Evolutionary conservation across 345 rosid genomes (phyloP).

Genomic region (Melaleuca quinquenervia): DNA sequence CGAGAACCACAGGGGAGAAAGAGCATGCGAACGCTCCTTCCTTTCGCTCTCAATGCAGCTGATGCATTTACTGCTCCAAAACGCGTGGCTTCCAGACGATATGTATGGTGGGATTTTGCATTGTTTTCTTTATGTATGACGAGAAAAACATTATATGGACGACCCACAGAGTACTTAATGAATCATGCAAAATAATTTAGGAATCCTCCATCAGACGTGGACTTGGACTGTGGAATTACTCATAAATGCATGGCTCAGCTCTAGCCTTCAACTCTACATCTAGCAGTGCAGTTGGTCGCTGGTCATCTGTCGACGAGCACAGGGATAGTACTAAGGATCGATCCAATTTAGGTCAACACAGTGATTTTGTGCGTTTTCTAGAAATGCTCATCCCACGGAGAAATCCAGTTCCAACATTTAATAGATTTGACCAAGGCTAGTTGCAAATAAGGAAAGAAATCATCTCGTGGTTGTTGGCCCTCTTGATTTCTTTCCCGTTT

Average conservation of each 20-base stretch:
- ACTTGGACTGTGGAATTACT: neutral
- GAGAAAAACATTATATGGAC: neutral
- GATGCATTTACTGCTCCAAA: neutral
- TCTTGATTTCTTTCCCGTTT: neutral
- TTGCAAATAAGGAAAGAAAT: neutral
- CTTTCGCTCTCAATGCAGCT: neutral
- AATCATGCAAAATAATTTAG: neutral
- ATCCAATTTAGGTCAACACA: neutral
- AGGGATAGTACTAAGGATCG: neutral
- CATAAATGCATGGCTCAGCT: neutral
- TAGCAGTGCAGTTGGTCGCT: neutral
- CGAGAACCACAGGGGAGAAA: neutral
- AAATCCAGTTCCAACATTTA: neutral
- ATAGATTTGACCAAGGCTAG: neutral
- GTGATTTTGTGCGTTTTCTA: no score
- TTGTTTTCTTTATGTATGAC: neutral
- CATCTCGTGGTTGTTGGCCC: neutral
- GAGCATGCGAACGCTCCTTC: neutral
- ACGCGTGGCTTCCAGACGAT: neutral
- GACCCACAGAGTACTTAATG: neutral
- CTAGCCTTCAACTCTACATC: neutral
- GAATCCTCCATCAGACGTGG: neutral
- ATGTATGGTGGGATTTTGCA: neutral
- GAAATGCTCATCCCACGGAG: neutral
- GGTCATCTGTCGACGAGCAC: neutral